These are phyloP conservation scores for Jatropha multifida DNA, from an alignment of 441 rosid genomes.

Conservation along the genomic window DNA sequence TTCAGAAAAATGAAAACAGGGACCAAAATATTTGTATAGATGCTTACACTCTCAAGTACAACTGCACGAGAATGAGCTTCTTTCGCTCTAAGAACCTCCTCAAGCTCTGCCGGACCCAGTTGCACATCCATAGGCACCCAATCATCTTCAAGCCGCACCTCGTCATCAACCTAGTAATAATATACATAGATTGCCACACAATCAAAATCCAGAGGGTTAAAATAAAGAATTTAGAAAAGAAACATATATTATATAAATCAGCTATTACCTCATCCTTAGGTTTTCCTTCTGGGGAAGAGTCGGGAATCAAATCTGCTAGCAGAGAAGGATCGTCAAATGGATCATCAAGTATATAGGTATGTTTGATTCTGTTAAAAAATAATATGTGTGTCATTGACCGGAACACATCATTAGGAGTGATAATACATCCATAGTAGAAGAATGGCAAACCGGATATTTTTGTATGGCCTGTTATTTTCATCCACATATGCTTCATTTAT, in stretches of 20 bases:
- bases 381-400: slow-evolving; percentile 11
- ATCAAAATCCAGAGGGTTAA: not conserved
- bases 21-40: slow-evolving; percentile 16
- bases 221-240: not conserved
- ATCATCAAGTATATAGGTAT: slow-evolving; percentile 74
- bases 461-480: slow-evolving; percentile 74
- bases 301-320: slow-evolving; percentile 73
- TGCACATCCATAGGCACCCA: slow-evolving; percentile 98
- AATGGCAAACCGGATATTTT: slow-evolving; percentile 64
- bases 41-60: slow-evolving; percentile 94
- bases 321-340: slow-evolving; percentile 91
- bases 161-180: slow-evolving; percentile 54
- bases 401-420: slow-evolving; percentile 12
- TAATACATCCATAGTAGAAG: slow-evolving; percentile 7
- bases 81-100: slow-evolving; percentile 74
- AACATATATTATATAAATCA: not conserved
- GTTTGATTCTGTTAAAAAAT: slow-evolving; percentile 65
- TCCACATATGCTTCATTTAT: slow-evolving; percentile 93
- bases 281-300: slow-evolving; percentile 92
- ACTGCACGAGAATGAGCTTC: slow-evolving; percentile 96
- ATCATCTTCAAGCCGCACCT: slow-evolving; percentile 95
- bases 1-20: slow-evolving; percentile 12
- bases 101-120: slow-evolving; percentile 63
- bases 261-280: slow-evolving; percentile 81
- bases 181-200: not conserved